Conservation (phyloP, 2,329 filamentous ascomycete genomes). For the Pezicula carpinea region DNA sequence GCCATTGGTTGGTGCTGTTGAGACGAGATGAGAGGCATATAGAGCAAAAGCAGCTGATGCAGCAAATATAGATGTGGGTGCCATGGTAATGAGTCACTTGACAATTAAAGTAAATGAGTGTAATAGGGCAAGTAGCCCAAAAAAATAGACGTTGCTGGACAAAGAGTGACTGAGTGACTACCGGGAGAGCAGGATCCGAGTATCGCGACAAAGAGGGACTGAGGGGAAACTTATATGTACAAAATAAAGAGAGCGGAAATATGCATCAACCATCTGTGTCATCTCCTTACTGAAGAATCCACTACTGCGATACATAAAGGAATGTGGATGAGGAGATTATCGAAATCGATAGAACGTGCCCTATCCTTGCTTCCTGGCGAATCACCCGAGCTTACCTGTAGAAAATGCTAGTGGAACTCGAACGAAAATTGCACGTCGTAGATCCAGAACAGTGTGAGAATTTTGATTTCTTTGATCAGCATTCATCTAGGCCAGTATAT, state of each 20-base stretch:
- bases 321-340: not conserved
- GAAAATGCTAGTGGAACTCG: not conserved
- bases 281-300: not conserved
- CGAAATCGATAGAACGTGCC: not conserved
- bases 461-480: conserved; percentile 14
- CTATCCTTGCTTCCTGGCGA: not conserved
- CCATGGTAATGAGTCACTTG: no score
- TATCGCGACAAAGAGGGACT: not conserved
- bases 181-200: not conserved
- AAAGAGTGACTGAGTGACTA: not conserved
- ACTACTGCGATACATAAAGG: not conserved
- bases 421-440: not conserved
- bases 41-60: no score
- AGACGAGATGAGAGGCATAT: no score
- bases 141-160: not conserved
- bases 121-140: no score
- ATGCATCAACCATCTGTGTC: not conserved
- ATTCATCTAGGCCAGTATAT: conserved; percentile 26
- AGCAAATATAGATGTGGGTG: no score
- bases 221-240: not conserved
- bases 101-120: no score
- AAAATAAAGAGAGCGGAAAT: not conserved
- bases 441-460: not conserved
- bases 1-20: not conserved
- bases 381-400: not conserved